A percentile compares a stretch with the other conserved stretches of the same genome.
Evolutionary conservation across 371 early-diverging fungal genomes (phyloP).

Genomic region (Lichtheimia hyalospora): DNA sequence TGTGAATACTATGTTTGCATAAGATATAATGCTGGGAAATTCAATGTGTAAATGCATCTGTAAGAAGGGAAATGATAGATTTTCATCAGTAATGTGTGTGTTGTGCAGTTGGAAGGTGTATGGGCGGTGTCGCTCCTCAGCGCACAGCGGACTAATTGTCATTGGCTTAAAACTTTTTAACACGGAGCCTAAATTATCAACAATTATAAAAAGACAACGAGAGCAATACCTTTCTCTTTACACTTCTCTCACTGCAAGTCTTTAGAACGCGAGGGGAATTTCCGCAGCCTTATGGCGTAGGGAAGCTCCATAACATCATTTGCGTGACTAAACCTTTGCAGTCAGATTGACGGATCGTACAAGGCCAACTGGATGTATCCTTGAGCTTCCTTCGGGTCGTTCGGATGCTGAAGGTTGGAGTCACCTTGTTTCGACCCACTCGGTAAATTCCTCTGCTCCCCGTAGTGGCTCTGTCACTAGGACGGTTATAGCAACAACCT

Average conservation of each 20-base stretch:
- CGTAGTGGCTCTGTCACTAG: constrained; percentile 33
- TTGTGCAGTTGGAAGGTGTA: no score
- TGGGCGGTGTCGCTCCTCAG: no score
- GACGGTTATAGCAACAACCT: constrained; percentile 39
- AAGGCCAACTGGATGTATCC: constrained; percentile 2
- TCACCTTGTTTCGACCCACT: constrained; percentile 7
- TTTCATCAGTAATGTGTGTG: no score
- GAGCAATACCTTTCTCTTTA: background rate
- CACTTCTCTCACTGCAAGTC: constrained; percentile 8
- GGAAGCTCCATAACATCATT: constrained; percentile 5
- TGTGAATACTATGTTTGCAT: no score
- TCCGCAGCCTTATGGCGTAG: constrained; percentile 1
- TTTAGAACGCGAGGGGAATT: constrained; percentile 8
- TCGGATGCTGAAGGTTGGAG: constrained; percentile 11
- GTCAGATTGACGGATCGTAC: constrained; percentile 7
- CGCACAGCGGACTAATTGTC: no score
- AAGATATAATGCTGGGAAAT: no score
- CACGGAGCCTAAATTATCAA: background rate
- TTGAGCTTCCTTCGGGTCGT: constrained; percentile 20
- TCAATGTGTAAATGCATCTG: no score
- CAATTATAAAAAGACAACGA: constrained; percentile 1
- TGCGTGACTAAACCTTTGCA: constrained; percentile 11
- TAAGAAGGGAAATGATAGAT: no score
- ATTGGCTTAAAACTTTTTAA: no score
- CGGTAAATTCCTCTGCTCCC: constrained; percentile 49